These are phyloP conservation scores for Geranium rotundifolium DNA, from an alignment of 345 rosid genomes.

Conservation along the genomic window DNA sequence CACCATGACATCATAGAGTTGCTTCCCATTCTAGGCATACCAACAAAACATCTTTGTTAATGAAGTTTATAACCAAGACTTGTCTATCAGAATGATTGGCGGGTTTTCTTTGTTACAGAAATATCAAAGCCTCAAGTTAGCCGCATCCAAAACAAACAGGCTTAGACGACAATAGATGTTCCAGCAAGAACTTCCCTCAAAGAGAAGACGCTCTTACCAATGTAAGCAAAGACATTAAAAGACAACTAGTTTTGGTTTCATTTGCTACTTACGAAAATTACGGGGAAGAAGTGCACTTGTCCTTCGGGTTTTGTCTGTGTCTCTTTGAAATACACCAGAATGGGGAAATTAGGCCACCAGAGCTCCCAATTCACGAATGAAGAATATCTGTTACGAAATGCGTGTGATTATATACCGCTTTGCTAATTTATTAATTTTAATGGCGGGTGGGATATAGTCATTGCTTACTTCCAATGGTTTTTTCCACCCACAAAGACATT, in stretches of 20 bases:
- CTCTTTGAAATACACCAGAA: slow-evolving; percentile 66
- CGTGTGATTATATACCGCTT: slow-evolving; percentile 1
- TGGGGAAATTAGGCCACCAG: slow-evolving; percentile 76
- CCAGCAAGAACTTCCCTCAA: too few relatives aligned
- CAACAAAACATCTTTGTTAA: not conserved
- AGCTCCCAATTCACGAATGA: slow-evolving; percentile 77
- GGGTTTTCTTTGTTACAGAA: too few relatives aligned
- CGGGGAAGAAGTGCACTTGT: slow-evolving; percentile 78
- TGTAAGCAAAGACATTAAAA: too few relatives aligned
- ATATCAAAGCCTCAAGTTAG: too few relatives aligned
- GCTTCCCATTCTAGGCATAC: slow-evolving; percentile 45
- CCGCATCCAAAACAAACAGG: too few relatives aligned
- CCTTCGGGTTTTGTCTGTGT: slow-evolving; percentile 70
- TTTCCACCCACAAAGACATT: slow-evolving; percentile 67
- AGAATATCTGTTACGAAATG: slow-evolving; percentile 33
- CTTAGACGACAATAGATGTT: too few relatives aligned
- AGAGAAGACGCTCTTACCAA: too few relatives aligned
- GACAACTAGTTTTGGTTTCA: not conserved
- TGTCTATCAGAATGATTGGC: too few relatives aligned
- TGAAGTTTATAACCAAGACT: not conserved
- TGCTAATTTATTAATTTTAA: not conserved
- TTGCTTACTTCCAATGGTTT: slow-evolving; percentile 69
- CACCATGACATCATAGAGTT: slow-evolving; percentile 62
- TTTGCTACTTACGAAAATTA: slow-evolving; percentile 49
- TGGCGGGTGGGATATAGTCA: not conserved